Conservation (phyloP, 208 protist genomes). For the Trichomonas gallinae region DNA sequence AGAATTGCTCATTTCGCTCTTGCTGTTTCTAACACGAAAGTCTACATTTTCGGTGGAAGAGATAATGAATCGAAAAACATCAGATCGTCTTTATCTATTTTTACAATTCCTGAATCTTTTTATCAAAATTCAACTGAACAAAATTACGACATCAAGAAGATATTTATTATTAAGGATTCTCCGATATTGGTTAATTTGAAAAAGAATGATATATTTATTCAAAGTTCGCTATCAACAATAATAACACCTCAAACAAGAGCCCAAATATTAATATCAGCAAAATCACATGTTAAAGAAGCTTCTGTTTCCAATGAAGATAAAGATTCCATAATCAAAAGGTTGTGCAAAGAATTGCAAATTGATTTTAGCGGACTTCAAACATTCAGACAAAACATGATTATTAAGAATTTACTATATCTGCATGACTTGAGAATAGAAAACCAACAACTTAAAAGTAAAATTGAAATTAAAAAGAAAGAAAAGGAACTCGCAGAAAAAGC, state of each 20-base stretch:
- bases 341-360: neutral
- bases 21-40: neutral
- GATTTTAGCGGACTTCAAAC: neutral
- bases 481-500: neutral
- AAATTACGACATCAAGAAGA: no score
- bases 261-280: no score
- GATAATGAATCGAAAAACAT: neutral
- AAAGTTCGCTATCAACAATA: neutral
- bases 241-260: no score
- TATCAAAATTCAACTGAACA: neutral
- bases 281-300: neutral
- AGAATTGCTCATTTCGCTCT: neutral
- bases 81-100: neutral
- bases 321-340: neutral
- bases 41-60: neutral
- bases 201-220: neutral
- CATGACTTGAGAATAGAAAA: neutral
- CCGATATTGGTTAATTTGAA: no score
- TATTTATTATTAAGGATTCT: no score
- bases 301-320: neutral
- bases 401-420: neutral
- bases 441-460: neutral
- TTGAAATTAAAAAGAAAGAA: neutral
- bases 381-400: neutral
- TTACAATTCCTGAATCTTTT: neutral